These are phyloP conservation scores for Aotearoamyces nothofagi DNA, from an alignment of 2,329 filamentous ascomycete species.

Conservation along the genomic window DNA sequence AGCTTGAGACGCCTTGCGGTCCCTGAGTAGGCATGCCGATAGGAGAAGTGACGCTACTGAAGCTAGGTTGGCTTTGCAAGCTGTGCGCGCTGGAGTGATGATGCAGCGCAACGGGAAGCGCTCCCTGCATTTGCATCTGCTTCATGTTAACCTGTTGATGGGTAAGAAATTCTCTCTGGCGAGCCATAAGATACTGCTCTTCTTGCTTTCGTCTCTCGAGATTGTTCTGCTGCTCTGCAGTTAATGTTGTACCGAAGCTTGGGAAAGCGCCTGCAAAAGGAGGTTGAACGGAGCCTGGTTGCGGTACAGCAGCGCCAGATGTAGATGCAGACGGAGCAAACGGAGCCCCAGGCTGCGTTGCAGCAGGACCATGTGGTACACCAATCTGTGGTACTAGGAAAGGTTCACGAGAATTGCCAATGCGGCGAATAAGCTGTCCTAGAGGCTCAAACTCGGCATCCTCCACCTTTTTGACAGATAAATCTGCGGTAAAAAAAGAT, in stretches of 20 bases:
- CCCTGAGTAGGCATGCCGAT: conserved; percentile 42
- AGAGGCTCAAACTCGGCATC: conserved; percentile 89
- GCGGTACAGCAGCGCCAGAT: conserved; percentile 23
- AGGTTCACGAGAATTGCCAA: conserved; percentile 92
- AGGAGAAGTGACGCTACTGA: conserved; percentile 86
- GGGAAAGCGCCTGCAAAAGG: conserved; percentile 90
- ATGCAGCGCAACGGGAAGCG: conserved; percentile 44
- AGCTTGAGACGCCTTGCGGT: conserved; percentile 37
- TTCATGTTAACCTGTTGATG: conserved; percentile 70
- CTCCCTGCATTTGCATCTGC: conserved; percentile 50
- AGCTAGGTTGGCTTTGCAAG: conserved; percentile 92
- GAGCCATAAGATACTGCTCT: conserved; percentile 91
- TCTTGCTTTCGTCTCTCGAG: conserved; percentile 93
- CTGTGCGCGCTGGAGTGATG: conserved; percentile 94
- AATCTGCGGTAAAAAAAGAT: conserved; percentile 88
- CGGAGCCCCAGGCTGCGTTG: conserved; percentile 23
- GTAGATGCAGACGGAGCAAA: conserved; percentile 22
- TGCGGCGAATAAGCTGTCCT: conserved; percentile 84
- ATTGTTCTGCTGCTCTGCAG: conserved; percentile 95
- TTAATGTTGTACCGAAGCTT: conserved; percentile 89
- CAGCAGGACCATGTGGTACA: conserved; percentile 71
- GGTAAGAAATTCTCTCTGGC: conserved; percentile 84
- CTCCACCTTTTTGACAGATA: conserved; percentile 89
- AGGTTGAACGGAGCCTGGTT: conserved; percentile 56
- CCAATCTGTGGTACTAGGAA: conserved; percentile 97